These are phyloP conservation scores for Myotisia sp. DNA, from an alignment of 2,329 filamentous ascomycete species.

Conservation along the genomic window DNA sequence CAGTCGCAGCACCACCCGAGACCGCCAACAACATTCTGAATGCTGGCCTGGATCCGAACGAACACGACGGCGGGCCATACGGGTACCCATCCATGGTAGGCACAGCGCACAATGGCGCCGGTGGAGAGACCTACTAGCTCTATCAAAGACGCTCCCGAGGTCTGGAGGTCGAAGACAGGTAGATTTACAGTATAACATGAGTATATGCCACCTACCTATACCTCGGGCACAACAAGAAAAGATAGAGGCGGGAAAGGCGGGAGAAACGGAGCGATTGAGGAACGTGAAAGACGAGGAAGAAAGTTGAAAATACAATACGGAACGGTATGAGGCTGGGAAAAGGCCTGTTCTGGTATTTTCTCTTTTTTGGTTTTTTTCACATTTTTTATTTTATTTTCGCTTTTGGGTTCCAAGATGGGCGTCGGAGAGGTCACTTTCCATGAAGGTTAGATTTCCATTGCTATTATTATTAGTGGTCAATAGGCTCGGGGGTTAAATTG, in stretches of 20 bases:
- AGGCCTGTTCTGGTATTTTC: too few species aligned
- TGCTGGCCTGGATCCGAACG: conserved; percentile 30
- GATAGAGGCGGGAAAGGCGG: not conserved
- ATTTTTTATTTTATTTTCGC: too few species aligned
- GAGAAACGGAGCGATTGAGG: not conserved
- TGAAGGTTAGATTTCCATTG: too few species aligned
- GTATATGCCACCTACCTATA: conserved; percentile 11
- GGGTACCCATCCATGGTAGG: conserved; percentile 34
- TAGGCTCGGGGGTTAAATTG: too few species aligned
- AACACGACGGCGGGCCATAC: conserved; percentile 32
- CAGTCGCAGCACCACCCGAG: conserved; percentile 30
- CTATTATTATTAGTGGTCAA: too few species aligned
- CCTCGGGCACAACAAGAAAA: conserved; percentile 10
- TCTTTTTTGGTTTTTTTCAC: too few species aligned
- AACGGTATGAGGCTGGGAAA: too few species aligned
- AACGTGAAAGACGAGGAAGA: too few species aligned
- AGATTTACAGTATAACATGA: conserved; percentile 8
- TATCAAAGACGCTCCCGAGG: conserved; percentile 12
- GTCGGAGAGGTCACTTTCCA: too few species aligned
- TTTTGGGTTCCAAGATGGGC: too few species aligned
- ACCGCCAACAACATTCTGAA: conserved; percentile 32
- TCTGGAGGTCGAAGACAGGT: conserved; percentile 8
- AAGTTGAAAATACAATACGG: too few species aligned
- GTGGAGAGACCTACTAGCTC: conserved; percentile 30
- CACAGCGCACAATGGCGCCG: conserved; percentile 34